These are phyloP conservation scores for Sparassis latifolia DNA, from an alignment of 1,284 basidiomycete species.

Conservation along the genomic window DNA sequence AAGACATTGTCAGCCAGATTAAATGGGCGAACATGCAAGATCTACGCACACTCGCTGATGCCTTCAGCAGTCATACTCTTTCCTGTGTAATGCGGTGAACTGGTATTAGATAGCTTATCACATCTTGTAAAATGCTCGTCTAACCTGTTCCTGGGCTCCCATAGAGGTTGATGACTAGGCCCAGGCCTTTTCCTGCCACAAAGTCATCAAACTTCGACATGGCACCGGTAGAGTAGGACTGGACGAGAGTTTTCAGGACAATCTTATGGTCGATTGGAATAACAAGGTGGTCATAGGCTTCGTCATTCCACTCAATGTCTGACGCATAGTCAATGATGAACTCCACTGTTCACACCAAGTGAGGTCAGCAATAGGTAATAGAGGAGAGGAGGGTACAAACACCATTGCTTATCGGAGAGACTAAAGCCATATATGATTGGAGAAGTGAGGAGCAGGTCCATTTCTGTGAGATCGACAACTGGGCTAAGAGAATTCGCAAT, in stretches of 20 bases:
- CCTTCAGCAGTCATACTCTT: constrained; percentile 49
- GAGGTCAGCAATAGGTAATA: background rate
- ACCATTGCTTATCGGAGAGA: constrained; percentile 51
- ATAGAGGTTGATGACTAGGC: constrained; percentile 54
- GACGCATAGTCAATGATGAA: constrained; percentile 46
- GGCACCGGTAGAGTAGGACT: constrained; percentile 43
- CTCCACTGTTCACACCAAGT: constrained; percentile 34
- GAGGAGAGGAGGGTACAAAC: constrained; percentile 13
- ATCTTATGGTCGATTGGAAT: constrained; percentile 46
- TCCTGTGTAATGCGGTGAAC: constrained; percentile 22
- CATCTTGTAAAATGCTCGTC: background rate
- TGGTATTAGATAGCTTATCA: background rate
- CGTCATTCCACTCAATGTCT: constrained; percentile 49
- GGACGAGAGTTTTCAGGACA: constrained; percentile 49
- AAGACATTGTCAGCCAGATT: constrained; percentile 1
- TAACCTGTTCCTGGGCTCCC: constrained; percentile 50
- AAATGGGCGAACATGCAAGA: background rate
- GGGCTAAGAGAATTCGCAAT: constrained; percentile 3
- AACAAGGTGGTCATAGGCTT: constrained; percentile 54
- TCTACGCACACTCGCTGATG: constrained; percentile 28
- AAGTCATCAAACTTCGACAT: constrained; percentile 49
- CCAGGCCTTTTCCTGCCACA: constrained; percentile 55
- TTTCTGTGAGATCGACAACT: constrained; percentile 36
- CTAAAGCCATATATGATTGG: constrained; percentile 57
- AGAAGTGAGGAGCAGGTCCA: constrained; percentile 46